phyloP scores from a whole-genome alignment of 164 flowering plant species.

The Sedum album region DNA sequence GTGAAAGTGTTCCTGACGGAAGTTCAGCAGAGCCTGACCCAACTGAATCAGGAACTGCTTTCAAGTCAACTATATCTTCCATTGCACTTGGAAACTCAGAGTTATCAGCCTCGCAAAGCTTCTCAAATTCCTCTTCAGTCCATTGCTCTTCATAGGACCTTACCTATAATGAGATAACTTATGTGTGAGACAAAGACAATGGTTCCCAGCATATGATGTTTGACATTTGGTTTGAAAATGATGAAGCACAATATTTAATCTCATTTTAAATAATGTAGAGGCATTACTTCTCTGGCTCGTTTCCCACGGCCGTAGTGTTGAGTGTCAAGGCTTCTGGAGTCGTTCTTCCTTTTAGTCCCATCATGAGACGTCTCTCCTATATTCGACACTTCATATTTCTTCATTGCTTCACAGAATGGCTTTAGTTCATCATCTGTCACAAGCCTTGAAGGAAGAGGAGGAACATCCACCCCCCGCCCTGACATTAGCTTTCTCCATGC shows the following conservation, averaged over 20 bases:
- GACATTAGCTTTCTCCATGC: constrained; percentile 52
- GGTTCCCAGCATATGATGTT: neutral
- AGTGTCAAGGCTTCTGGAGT: constrained; percentile 63
- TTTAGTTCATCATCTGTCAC: constrained; percentile 81
- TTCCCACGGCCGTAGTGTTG: constrained; percentile 96
- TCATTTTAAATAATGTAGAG: neutral
- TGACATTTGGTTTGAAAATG: neutral
- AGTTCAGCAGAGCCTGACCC: constrained; percentile 16
- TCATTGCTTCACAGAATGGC: constrained; percentile 68
- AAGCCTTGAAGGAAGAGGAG: constrained; percentile 75
- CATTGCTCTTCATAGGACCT: constrained; percentile 97
- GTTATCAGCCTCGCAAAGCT: constrained; percentile 74
- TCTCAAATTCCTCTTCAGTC: constrained; percentile 99
- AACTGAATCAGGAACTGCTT: constrained; percentile 24
- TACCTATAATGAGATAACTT: constrained; percentile 40
- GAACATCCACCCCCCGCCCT: constrained; percentile 31
- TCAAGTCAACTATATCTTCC: constrained; percentile 32
- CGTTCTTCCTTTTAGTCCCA: constrained; percentile 57
- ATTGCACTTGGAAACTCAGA: constrained; percentile 53
- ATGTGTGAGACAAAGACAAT: neutral
- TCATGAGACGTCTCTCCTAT: constrained; percentile 21
- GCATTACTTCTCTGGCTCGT: constrained; percentile 84
- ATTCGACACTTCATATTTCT: constrained; percentile 49
- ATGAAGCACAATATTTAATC: neutral
- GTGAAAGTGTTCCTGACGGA: constrained; percentile 20